These are phyloP conservation scores for Tilletia caries DNA, from an alignment of 1,284 basidiomycete species.

Conservation along the genomic window DNA sequence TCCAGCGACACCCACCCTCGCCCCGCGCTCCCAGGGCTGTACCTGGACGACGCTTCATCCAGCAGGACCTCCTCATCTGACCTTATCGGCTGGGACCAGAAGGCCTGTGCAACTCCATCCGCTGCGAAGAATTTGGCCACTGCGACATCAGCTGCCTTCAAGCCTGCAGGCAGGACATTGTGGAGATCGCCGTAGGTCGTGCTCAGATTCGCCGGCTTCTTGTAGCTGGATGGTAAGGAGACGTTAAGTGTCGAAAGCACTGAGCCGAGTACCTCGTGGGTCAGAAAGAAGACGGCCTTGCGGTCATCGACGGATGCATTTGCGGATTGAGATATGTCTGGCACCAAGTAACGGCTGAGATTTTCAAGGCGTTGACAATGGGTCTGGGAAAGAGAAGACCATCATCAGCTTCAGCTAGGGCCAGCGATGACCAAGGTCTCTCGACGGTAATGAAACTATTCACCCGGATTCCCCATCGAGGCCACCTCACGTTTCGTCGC, in stretches of 20 bases:
- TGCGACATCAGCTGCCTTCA: background rate
- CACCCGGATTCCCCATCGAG: background rate
- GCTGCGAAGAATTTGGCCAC: background rate
- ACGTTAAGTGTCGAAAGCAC: background rate
- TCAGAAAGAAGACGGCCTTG: background rate
- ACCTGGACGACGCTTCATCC: background rate
- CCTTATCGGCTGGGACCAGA: background rate
- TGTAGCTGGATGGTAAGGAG: background rate
- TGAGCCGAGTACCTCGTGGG: background rate
- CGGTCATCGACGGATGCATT: background rate
- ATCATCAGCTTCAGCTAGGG: background rate
- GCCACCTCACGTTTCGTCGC: background rate
- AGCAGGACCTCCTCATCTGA: background rate
- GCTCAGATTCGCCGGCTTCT: background rate
- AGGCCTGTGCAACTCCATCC: background rate
- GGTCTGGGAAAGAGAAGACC: background rate
- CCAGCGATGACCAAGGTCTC: too few relatives aligned
- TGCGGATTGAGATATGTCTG: background rate
- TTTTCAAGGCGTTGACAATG: background rate
- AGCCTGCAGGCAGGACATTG: background rate
- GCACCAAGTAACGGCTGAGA: background rate
- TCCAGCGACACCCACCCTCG: background rate
- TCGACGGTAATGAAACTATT: too few relatives aligned
- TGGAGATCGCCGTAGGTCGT: background rate
- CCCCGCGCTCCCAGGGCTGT: background rate